phyloP scores from a whole-genome alignment of 1,284 basidiomycete genomes.

The Apiotrichum gracile region DNA sequence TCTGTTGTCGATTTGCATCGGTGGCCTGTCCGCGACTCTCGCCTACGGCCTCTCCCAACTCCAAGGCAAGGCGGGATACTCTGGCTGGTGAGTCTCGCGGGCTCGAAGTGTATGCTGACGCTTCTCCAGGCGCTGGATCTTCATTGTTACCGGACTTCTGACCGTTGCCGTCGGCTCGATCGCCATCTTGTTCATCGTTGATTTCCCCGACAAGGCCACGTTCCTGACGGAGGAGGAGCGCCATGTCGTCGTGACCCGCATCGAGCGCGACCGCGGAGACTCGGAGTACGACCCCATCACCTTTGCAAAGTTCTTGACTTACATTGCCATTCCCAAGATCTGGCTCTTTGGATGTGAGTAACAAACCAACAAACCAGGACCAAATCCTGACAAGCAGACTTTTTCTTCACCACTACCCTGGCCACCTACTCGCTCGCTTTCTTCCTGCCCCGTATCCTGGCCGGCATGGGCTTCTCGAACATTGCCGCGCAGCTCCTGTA shows the following conservation, averaged over 20 bases:
- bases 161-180: slow-evolving; percentile 10
- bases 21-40: not conserved
- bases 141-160: slow-evolving; percentile 8
- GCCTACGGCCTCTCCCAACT: slow-evolving; percentile 2
- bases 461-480: slow-evolving; percentile 40
- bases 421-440: slow-evolving; percentile 25
- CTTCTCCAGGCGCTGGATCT: slow-evolving; percentile 7
- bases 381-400: slow-evolving; percentile 32
- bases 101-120: not conserved
- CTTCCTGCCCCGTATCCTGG: slow-evolving; percentile 47
- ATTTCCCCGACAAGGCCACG: slow-evolving; percentile 16
- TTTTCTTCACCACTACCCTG: slow-evolving; percentile 34
- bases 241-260: slow-evolving; percentile 7
- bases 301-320: slow-evolving; percentile 34
- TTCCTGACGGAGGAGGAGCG: slow-evolving; percentile 13
- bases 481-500: slow-evolving; percentile 37
- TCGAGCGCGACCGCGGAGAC: slow-evolving; percentile 34
- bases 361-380: not conserved
- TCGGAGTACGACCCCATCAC: slow-evolving; percentile 45
- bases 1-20: slow-evolving; percentile 18
- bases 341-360: slow-evolving; percentile 43
- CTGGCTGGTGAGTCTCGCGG: slow-evolving; percentile 4
- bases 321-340: slow-evolving; percentile 45
- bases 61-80: not conserved
- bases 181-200: slow-evolving; percentile 7